Evolutionary conservation across 768 basidiomycete species (phyloP), one percentile per base, ranked within the genome.

Genomic region (Pholiota microspora): DNA sequence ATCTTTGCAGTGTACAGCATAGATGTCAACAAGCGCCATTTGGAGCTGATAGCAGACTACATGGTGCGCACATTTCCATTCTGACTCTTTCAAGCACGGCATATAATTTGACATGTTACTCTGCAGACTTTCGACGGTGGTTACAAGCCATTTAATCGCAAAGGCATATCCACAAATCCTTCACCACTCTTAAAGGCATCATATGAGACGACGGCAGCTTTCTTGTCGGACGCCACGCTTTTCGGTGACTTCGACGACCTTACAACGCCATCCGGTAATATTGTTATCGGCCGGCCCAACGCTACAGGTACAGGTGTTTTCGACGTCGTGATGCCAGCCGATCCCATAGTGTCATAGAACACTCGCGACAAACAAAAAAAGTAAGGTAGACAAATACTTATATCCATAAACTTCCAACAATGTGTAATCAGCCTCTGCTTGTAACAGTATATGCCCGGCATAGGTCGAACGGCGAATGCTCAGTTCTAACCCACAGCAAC

Each of bases 161-260:
- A 89, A 59, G 97, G 97, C 50, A 89, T 99, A 54, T 88, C 92
- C 21, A 84, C 88, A 42, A 94, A 92, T 70, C 85, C 94, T 23
- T 98, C 95, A n/a, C 94, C 96, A 7, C 79, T 98, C 35, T 83
- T 98, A 51, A 98, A 98, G 70, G 97, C 97, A 1, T 97, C 94
- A 7, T 99, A 92, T 72, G 97, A 98, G 73, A 98, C 95, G 3
- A 98, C 96, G 0, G 91, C 88, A 1, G 79, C 87, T 1, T 97
- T 99, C 78, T 71, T 99, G 61, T 91, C 95, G 3, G 93, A 99
- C 55, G 96, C 97, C 16, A 92, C 94, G 0, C 74, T 99, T 45
- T 85, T 88, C 67, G 97, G 97, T 23, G 97, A 98, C 73, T 98
- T 92, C 71, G 96, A 98, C 68, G 89, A 94, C 65, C 76, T 98